A percentile compares a stretch with the other conserved stretches of the same genome.
These are phyloP conservation scores for Pichia rugopelliculosa DNA, from an alignment of 805 yeast species.

Conservation along the genomic window DNA sequence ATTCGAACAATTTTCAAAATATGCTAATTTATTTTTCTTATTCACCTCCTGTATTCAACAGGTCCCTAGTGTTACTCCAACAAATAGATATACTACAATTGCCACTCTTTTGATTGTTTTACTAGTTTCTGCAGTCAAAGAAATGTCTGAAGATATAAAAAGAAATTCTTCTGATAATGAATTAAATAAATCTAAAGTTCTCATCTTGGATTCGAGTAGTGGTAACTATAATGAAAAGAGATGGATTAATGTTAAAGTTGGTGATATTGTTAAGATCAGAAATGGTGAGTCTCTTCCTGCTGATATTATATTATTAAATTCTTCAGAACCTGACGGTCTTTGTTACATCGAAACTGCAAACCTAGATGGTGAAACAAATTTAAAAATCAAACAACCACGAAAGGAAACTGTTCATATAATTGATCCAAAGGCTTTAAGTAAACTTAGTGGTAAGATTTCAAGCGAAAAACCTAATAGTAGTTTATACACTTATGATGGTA, in stretches of 20 bases:
- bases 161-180: conserved; percentile 86
- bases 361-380: conserved; percentile 94
- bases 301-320: conserved; percentile 72
- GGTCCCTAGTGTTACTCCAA: conserved; percentile 94
- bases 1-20: conserved; percentile 94
- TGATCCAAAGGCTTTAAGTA: conserved; percentile 51
- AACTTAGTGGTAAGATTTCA: conserved; percentile 50
- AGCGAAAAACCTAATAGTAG: conserved; percentile 95
- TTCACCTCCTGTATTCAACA: conserved; percentile 93
- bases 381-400: conserved; percentile 86
- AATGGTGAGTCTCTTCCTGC: conserved; percentile 94
- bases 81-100: conserved; percentile 91
- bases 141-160: conserved; percentile 82
- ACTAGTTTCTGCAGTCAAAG: conserved; percentile 87
- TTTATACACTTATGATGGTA: conserved; percentile 92
- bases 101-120: conserved; percentile 83
- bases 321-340: conserved; percentile 97
- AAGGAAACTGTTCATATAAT: conserved; percentile 69
- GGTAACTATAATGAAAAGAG: conserved; percentile 59
- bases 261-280: conserved; percentile 78
- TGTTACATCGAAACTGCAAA: conserved; percentile 98
- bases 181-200: conserved; percentile 63
- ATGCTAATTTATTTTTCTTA: conserved; percentile 89
- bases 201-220: conserved; percentile 48
- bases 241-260: conserved; percentile 88